Percentiles rank a stretch among this genome's conserved stretches.
Conservation (phyloP, 2,329 filamentous ascomycete species). For the Spiromastix sp. region DNA sequence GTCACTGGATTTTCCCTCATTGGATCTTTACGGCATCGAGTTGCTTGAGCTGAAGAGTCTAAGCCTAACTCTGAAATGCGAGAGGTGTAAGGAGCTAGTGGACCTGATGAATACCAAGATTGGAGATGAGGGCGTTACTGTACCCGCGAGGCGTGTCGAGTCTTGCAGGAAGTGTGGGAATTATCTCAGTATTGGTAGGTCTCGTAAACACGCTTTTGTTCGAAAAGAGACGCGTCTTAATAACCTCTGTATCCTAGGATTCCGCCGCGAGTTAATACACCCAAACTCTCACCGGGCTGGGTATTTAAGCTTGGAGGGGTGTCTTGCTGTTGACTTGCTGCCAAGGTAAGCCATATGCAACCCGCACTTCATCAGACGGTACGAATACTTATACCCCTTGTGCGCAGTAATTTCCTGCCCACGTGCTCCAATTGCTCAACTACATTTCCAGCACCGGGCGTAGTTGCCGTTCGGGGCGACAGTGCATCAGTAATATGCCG, state of each 20-base stretch:
- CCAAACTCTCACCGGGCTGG: slow-evolving; percentile 63
- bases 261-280: slow-evolving; percentile 62
- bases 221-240: background rate
- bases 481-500: slow-evolving; percentile 65
- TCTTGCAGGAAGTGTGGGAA: slow-evolving; percentile 47
- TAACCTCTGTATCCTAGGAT: slow-evolving; percentile 29
- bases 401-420: slow-evolving; percentile 59
- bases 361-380: too few relatives aligned
- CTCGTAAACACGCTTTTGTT: background rate
- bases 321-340: slow-evolving; percentile 64
- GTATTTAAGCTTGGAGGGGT: slow-evolving; percentile 66
- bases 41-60: slow-evolving; percentile 59
- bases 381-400: too few relatives aligned
- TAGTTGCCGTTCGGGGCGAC: slow-evolving; percentile 65
- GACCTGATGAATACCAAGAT: slow-evolving; percentile 59
- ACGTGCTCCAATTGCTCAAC: slow-evolving; percentile 70
- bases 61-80: slow-evolving; percentile 64
- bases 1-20: slow-evolving; percentile 65
- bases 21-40: slow-evolving; percentile 70
- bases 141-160: slow-evolving; percentile 32
- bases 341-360: slow-evolving; percentile 47
- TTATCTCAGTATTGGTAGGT: slow-evolving; percentile 35
- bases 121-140: slow-evolving; percentile 32
- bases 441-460: slow-evolving; percentile 48
- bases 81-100: slow-evolving; percentile 62